A percentile compares a stretch with the other conserved stretches of the same genome.
Conservation (phyloP, 352 stramenopile genomes). For the Phytopythium ostracodes region DNA sequence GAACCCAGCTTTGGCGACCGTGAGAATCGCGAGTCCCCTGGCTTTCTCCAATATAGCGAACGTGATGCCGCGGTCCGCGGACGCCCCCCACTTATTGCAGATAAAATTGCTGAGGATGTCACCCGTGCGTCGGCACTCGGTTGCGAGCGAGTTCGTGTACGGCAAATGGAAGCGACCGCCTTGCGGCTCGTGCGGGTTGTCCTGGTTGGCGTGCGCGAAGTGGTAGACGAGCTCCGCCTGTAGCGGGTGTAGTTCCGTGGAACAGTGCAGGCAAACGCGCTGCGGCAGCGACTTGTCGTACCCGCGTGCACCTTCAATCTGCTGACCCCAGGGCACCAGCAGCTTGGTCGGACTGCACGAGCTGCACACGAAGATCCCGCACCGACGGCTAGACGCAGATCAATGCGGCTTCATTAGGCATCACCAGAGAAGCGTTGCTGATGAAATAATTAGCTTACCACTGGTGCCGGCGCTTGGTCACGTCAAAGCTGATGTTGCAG, state of each 20-base stretch:
- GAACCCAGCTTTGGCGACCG: slow-evolving; percentile 49
- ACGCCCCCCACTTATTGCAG: slow-evolving; percentile 41
- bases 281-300: slow-evolving; percentile 60
- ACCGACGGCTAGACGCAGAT: slow-evolving; percentile 33
- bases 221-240: slow-evolving; percentile 46
- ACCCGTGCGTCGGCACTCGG: slow-evolving; percentile 56
- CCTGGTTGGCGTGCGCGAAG: slow-evolving; percentile 36
- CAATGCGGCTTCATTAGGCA: too few species aligned
- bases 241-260: slow-evolving; percentile 32
- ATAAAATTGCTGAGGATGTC: slow-evolving; percentile 75
- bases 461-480: slow-evolving; percentile 62
- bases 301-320: slow-evolving; percentile 41
- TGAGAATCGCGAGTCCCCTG: slow-evolving; percentile 51
- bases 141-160: slow-evolving; percentile 45
- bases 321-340: slow-evolving; percentile 45
- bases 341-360: slow-evolving; percentile 51
- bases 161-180: slow-evolving; percentile 40
- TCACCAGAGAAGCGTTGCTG: too few species aligned
- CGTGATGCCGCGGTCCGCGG: slow-evolving; percentile 38
- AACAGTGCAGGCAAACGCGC: slow-evolving; percentile 50
- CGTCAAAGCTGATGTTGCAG: slow-evolving; percentile 51
- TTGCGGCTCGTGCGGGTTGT: slow-evolving; percentile 37
- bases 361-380: slow-evolving; percentile 47
- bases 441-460: slow-evolving; percentile 22
- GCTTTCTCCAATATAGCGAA: slow-evolving; percentile 48